These are phyloP conservation scores for Monosporascus sp. DNA, from an alignment of 2,329 filamentous ascomycete species.

Conservation along the genomic window DNA sequence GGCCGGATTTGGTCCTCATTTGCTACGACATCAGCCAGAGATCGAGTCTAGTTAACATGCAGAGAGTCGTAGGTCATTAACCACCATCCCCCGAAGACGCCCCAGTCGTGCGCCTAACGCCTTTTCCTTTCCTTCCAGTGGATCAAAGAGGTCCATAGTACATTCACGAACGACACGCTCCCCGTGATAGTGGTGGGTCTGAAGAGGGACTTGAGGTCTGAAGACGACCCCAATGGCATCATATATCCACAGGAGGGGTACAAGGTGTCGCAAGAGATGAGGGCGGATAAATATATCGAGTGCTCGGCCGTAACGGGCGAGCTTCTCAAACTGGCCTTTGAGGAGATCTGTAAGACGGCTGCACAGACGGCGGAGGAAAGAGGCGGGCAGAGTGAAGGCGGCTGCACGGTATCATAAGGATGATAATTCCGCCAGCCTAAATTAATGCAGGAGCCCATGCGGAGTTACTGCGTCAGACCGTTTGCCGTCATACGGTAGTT, in stretches of 20 bases:
- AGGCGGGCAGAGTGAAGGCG: constrained; percentile 50
- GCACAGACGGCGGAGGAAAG: constrained; percentile 38
- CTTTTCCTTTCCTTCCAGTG: constrained; percentile 36
- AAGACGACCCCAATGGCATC: constrained; percentile 53
- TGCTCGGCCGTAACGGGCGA: constrained; percentile 58
- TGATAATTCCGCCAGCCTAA: not conserved
- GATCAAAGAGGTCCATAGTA: constrained; percentile 47
- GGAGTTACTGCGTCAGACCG: no score
- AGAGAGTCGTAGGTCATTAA: constrained; percentile 42
- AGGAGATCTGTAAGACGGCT: constrained; percentile 55
- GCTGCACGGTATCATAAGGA: constrained; percentile 32
- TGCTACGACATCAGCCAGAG: constrained; percentile 59
- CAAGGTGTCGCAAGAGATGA: constrained; percentile 49
- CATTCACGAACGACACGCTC: constrained; percentile 43
- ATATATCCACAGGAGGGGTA: constrained; percentile 59
- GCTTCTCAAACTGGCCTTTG: constrained; percentile 50
- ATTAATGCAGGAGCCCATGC: no score
- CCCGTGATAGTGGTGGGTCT: constrained; percentile 54
- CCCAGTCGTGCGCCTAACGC: constrained; percentile 2
- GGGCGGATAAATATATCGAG: constrained; percentile 59
- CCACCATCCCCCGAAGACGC: not conserved
- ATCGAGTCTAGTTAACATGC: constrained; percentile 52
- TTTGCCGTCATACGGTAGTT: no score
- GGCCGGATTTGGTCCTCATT: constrained; percentile 52
- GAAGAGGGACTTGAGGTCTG: constrained; percentile 55